Percentiles rank a stretch among this genome's conserved stretches.
Conservation (phyloP, 2,329 filamentous ascomycete species). For the Colletotrichum cordylinicola region DNA sequence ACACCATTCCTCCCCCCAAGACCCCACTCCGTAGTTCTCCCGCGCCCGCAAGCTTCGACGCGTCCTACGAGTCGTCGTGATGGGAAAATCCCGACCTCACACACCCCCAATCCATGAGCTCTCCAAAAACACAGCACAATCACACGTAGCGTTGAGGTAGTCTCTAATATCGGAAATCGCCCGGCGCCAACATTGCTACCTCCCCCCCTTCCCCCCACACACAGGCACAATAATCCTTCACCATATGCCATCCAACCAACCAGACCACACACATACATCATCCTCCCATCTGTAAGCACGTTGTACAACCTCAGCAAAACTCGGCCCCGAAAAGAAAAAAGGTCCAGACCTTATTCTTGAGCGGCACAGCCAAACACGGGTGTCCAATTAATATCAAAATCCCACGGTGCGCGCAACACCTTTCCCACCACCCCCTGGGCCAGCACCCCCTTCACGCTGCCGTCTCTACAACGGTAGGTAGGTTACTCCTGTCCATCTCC, state of each 20-base stretch:
- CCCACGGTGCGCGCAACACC: not conserved
- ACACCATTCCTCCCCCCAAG: not conserved
- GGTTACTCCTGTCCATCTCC: slow-evolving; percentile 10
- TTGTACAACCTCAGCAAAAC: not conserved
- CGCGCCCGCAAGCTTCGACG: not conserved
- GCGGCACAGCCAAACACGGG: not conserved
- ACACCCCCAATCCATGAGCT: not conserved
- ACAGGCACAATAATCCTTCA: not conserved
- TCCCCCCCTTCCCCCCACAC: not conserved
- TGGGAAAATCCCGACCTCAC: not conserved
- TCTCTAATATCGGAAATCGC: not conserved
- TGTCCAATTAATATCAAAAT: not conserved
- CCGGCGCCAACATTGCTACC: not conserved
- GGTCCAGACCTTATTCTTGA: not conserved
- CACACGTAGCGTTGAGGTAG: not conserved
- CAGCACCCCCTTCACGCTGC: not conserved
- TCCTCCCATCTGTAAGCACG: not conserved
- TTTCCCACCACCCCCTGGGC: too few species aligned
- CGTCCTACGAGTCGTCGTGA: not conserved
- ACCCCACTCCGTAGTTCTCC: not conserved
- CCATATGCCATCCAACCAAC: not conserved
- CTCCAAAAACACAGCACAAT: not conserved
- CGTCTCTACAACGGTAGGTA: not conserved
- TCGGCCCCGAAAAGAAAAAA: not conserved
- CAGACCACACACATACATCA: not conserved